Evolutionary conservation across 2,329 filamentous ascomycete genomes (phyloP), one percentile per base, ranked within the genome.

Genomic region (Hypoxylon sp.): DNA sequence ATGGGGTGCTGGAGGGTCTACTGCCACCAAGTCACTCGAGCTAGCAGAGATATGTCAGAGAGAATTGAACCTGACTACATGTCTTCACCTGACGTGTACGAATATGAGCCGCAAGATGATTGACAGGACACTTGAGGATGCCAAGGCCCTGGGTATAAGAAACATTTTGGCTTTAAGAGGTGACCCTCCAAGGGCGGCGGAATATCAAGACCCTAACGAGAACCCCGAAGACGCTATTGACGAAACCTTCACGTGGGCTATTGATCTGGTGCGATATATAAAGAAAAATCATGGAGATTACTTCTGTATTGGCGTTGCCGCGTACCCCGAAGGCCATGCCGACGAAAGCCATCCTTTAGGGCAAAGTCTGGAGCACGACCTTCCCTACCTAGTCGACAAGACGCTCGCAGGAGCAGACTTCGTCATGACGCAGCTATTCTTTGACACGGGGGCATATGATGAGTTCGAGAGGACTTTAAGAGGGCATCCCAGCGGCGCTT

Each of bases 351-450:
- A 96, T 77, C 94, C 94, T 1, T 75, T 83, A 32, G 86, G 84
- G 24, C 87, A 90, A 78, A 87, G 84, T 69, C 73, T 89, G 37
- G 92, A 96, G 72, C 86, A 91, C 66, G 95, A 99, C 78, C 79
- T 99, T 62, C 92, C 94, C 0, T 97, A 91, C 73, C 83, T 99
- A 56, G 87, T 97, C 10, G 93, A 97, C 70, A 99, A 99, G 84
- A 91, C 90, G 0, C 84, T 90, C 71, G 95, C 95, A 3, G 95
- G 95, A 1, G 95, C 94, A 52, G 94, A 98, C 79, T 99, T 99
- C 75, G 91, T 99, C 78, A 97, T 99, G 92, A 98, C 95, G 0
- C 95, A 99, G 78, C 84, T 99, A 7, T 98, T 97, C 79, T 99
- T 97, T 77, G 93, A 98, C 74, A 85, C 93, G 22, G 84, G 91